These are phyloP conservation scores for Chaetoceros muelleri DNA, from an alignment of 108 stramenopile genomes.

Conservation along the genomic window DNA sequence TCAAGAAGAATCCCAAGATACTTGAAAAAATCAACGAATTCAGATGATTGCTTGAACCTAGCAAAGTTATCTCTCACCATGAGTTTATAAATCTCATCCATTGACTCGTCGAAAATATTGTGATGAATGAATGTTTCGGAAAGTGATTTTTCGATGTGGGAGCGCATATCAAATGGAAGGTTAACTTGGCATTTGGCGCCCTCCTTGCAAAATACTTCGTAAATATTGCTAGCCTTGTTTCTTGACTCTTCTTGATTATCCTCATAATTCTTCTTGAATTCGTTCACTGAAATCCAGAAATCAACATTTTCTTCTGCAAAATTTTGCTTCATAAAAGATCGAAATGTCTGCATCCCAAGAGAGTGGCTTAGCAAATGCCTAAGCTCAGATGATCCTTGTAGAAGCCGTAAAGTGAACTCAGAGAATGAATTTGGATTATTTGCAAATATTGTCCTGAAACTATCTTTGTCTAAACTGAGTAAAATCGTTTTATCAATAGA, in stretches of 20 bases:
- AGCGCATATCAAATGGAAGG: conserved; percentile 18
- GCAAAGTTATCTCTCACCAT: conserved; percentile 34
- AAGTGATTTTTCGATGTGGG: not conserved
- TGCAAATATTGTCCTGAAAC: conserved; percentile 29
- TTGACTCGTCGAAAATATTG: conserved; percentile 18
- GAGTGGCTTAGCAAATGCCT: conserved; percentile 26
- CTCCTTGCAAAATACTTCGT: conserved; percentile 14
- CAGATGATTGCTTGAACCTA: conserved; percentile 27
- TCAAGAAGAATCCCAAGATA: conserved; percentile 15
- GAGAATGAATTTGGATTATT: conserved; percentile 15
- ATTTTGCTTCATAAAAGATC: conserved; percentile 21
- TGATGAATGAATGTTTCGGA: conserved; percentile 10
- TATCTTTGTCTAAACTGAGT: conserved; percentile 28
- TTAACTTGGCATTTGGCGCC: conserved; percentile 27
- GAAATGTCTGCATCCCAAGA: conserved; percentile 18
- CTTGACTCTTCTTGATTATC: conserved; percentile 3
- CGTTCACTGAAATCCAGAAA: conserved; percentile 25
- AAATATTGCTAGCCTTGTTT: conserved; percentile 17
- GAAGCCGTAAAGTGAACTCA: conserved; percentile 30
- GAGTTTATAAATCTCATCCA: conserved; percentile 22
- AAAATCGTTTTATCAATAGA: conserved; percentile 27
- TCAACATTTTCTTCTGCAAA: conserved; percentile 40
- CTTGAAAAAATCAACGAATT: conserved; percentile 17
- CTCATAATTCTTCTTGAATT: conserved; percentile 7
- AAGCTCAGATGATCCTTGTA: conserved; percentile 22